Evolutionary conservation across 805 yeast species (phyloP).

Genomic region (Kodamaea leandrae): DNA sequence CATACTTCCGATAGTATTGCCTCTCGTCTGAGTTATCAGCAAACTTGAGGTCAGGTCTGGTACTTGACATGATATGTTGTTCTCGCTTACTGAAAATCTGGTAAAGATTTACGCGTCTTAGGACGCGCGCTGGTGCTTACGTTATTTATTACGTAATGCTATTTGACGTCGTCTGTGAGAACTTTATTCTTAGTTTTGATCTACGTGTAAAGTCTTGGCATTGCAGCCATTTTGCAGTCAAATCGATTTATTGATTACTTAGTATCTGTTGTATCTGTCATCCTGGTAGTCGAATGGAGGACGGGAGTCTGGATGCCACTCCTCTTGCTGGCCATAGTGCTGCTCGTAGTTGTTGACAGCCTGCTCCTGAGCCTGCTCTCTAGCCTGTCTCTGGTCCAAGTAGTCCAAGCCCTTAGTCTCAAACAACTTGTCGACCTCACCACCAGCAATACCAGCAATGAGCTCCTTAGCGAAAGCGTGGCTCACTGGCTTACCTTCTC

Average conservation of each 20-base stretch:
- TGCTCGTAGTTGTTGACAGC: slow-evolving; percentile 24
- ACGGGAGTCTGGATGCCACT: slow-evolving; percentile 27
- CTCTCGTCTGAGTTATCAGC: slow-evolving; percentile 41
- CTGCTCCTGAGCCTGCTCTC: slow-evolving; percentile 22
- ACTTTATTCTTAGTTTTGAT: too few relatives aligned
- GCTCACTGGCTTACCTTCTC: slow-evolving; percentile 31
- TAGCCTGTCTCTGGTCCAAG: slow-evolving; percentile 27
- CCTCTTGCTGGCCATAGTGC: slow-evolving; percentile 26
- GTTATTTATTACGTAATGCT: background rate
- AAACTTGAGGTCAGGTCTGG: slow-evolving; percentile 43
- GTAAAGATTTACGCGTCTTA: background rate
- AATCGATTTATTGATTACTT: background rate
- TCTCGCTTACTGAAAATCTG: too few relatives aligned
- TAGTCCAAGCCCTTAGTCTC: slow-evolving; percentile 34
- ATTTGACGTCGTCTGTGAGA: too few relatives aligned
- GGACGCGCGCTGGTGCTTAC: background rate
- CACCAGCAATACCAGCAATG: slow-evolving; percentile 31
- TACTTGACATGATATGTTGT: slow-evolving; percentile 34
- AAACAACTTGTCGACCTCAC: slow-evolving; percentile 32
- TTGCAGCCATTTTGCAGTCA: slow-evolving; percentile 4
- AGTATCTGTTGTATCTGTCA: slow-evolving; percentile 17
- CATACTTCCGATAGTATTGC: slow-evolving; percentile 43
- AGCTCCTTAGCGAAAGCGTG: slow-evolving; percentile 30
- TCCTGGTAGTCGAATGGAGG: slow-evolving; percentile 28
- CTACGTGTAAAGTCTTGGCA: slow-evolving; percentile 8